Conservation (phyloP, 495 filamentous ascomycete species). For the Chaetomium fimeti region DNA sequence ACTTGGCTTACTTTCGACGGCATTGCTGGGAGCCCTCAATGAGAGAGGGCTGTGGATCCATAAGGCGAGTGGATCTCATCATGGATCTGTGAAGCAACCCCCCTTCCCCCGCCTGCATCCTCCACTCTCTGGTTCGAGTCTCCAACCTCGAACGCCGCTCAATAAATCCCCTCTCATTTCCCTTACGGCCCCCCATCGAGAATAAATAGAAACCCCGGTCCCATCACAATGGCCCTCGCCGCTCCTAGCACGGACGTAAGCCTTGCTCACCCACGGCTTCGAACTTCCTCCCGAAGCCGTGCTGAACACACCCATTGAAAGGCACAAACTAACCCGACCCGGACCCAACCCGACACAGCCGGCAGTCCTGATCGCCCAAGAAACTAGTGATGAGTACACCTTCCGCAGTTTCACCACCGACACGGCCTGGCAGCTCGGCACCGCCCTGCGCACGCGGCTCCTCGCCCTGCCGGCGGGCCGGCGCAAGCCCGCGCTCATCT, state of each 20-base stretch:
- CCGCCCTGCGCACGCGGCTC: neutral
- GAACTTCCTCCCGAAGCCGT: too few species aligned
- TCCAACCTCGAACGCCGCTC: neutral
- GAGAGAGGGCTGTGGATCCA: neutral
- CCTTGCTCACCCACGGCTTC: neutral
- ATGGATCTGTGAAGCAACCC: neutral
- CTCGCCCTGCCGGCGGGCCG: neutral
- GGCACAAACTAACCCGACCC: neutral
- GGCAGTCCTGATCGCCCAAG: conserved; percentile 11
- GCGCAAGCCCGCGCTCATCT: conserved; percentile 11
- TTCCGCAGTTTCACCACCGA: conserved; percentile 9
- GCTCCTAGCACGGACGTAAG: conserved; percentile 12
- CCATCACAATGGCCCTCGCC: neutral
- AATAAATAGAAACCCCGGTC: neutral
- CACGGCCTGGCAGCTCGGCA: conserved; percentile 8
- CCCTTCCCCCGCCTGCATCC: neutral
- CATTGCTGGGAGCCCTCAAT: too few species aligned
- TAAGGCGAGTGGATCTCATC: neutral
- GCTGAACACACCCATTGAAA: too few species aligned
- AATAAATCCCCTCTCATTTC: neutral
- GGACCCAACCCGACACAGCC: neutral
- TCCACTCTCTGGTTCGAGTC: neutral
- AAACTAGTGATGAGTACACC: conserved; percentile 9
- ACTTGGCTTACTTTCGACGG: too few species aligned
- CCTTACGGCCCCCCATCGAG: neutral